Base-by-base conservation (phyloP, 2,329 filamentous ascomycete genomes). In the Parastagonospora nodorum region DNA sequence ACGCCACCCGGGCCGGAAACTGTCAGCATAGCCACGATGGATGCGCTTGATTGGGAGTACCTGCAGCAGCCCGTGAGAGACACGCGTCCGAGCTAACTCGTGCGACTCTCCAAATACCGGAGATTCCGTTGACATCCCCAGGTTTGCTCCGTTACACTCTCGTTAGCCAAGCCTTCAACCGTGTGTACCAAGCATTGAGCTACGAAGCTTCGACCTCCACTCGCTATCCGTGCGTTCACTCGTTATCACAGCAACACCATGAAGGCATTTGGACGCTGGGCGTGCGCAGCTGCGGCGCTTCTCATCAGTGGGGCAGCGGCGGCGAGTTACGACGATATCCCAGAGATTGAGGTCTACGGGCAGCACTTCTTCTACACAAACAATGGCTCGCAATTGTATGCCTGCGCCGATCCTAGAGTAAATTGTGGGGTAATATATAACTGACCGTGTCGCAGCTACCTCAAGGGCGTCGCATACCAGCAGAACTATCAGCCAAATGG, bases 391-490 rank as follows among this genome's bases (percentile, higher is more conserved):
- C 84, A 90, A 77, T 90, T 89, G 61, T 69, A 63, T 24, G 66
- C n/a, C n/a, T 28, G 15, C 40, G n/a, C 11, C 10, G 19, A 29
- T 24, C 19, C 5, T 28, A 5, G 5, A 31, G 27, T 9, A 10
- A 14, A 39, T 10, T 19, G 24, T 27, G 8, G 31, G 29, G 29
- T 14, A 16, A 15, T 14, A 31, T 28, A 56, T n/a, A 58, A 35
- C 45, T 61, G 43, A 61, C 42, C 32, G 50, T 32, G 6, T 33
- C 28, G 19, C 46, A 84, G 82, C 78, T 94, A 85, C 81, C 89
- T 97, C 72, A 90, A 88, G 75, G 94, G 94, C 77, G 82, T 99
- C 63, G 94, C 94, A 60, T 99, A 99, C 79, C 94, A 99, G 80
- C 85, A 72, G 71, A 79, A 74, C 64, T 73, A 69, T 55, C 49